Percentiles rank a stretch among this genome's conserved stretches.
phyloP scores from a whole-genome alignment of 805 yeast species.

The Starmerella vaccinii region DNA sequence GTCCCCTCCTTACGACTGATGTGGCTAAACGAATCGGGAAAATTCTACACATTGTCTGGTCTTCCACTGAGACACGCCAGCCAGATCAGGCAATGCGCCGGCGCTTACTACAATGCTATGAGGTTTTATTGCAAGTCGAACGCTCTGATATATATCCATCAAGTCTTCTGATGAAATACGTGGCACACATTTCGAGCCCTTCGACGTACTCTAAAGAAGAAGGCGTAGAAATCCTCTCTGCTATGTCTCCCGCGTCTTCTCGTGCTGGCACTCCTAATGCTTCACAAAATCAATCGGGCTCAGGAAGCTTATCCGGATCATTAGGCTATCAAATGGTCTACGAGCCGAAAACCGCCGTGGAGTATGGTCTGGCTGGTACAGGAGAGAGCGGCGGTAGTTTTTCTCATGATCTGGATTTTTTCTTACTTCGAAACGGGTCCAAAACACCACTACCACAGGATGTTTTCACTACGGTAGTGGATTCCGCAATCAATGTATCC shows the following conservation, averaged over 20 bases:
- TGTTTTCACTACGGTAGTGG: conserved; percentile 38
- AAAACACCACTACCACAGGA: conserved; percentile 2
- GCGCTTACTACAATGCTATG: conserved; percentile 23
- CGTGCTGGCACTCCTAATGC: background rate
- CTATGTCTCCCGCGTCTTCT: conserved; percentile 5
- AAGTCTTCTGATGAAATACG: conserved; percentile 33
- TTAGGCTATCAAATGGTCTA: background rate
- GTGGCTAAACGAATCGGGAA: conserved; percentile 40
- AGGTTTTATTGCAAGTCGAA: conserved; percentile 17
- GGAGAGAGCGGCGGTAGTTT: background rate
- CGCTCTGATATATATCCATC: conserved; percentile 28
- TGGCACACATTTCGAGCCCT: conserved; percentile 25
- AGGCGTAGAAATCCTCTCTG: conserved; percentile 17
- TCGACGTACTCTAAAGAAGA: conserved; percentile 8
- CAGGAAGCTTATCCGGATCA: background rate
- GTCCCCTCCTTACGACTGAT: conserved; percentile 34
- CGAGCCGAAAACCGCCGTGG: conserved; percentile 1
- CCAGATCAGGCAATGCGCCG: conserved; percentile 24
- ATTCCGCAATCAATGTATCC: conserved; percentile 67
- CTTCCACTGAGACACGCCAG: conserved; percentile 21
- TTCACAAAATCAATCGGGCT: background rate
- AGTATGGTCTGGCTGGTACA: conserved; percentile 4
- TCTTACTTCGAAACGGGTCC: background rate
- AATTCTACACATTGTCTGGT: conserved; percentile 38
- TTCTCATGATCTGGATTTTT: conserved; percentile 12